Base-by-base conservation (phyloP, 2,329 filamentous ascomycete genomes). In the Claviceps purpurea region DNA sequence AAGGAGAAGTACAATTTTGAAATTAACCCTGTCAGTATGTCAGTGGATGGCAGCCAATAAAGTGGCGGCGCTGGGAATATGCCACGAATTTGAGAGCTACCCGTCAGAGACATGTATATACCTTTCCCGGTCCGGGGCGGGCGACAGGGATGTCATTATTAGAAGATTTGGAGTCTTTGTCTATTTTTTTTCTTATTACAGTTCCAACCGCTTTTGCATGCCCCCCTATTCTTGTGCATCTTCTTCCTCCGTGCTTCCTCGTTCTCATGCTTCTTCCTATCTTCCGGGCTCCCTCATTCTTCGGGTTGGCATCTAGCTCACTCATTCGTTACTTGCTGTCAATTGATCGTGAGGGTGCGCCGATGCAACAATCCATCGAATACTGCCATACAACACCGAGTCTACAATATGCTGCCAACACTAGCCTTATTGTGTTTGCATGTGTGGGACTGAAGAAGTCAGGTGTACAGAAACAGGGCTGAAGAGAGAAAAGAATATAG, bases 1-100 rank as follows among this genome's bases (percentile, higher is more conserved):
- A 84, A 87, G 78, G 84, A 89, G 70, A 87, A 83, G 68, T 95
- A 95, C 64, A 89, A 89, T 54, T 80, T 94, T 63, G 89, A 95
- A 58, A 82, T 95, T 63, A 79, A 84, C 63, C 78, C 82, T 52
- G 79, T 84, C 58, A 77, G 69, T 53, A 73, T 76, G 44, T 71
- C 69, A 47, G 66, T 69, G 57, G 71, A 79, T 51, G 68, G 67
- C 54, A 70, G 68, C 62, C 63, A 65, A 62, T 70, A 63, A 64
- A 58, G 41, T 40, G 39, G 37, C 40, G n/a, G 20, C 13, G 42
- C 39, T 6, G 22, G 38, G 8, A 5, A 45, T 18, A 38, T 37
- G 46, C 41, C 20, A 11, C 20, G 20, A 49, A 38, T 11, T 34
- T 13, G 26, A 22, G 37, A 54, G 45, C 22, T 30, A 39, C 34